Conservation (phyloP, 1,284 basidiomycete species). For the Irpex sp. region DNA sequence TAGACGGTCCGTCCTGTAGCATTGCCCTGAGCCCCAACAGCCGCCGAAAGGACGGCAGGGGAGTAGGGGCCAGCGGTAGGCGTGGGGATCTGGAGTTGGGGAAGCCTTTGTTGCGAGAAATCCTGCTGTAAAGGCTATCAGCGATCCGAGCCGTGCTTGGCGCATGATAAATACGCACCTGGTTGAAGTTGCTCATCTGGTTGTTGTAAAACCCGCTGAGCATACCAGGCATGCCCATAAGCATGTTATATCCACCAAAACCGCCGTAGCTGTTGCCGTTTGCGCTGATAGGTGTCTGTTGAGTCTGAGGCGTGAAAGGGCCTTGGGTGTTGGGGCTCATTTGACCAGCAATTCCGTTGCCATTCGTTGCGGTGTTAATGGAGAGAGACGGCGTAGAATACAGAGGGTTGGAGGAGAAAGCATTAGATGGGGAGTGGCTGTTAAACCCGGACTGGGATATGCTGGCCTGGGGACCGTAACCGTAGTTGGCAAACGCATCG, state of each 20-base stretch:
- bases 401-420: constrained; percentile 47
- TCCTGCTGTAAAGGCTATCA: constrained; percentile 19
- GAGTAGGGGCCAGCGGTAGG: constrained; percentile 54
- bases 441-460: constrained; percentile 49
- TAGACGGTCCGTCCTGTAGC: constrained; percentile 89
- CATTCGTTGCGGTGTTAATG: constrained; percentile 61
- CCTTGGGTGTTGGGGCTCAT: constrained; percentile 62
- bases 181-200: constrained; percentile 66
- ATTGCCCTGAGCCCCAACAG: constrained; percentile 62
- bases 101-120: constrained; percentile 51
- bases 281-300: constrained; percentile 31
- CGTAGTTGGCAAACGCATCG: constrained; percentile 79
- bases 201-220: constrained; percentile 62
- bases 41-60: constrained; percentile 64
- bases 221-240: constrained; percentile 72
- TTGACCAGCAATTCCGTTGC: constrained; percentile 51
- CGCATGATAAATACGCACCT: constrained; percentile 33
- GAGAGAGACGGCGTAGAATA: constrained; percentile 70
- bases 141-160: constrained; percentile 6
- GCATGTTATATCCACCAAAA: constrained; percentile 69
- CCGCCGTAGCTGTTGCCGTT: constrained; percentile 45
- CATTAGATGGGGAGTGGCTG: constrained; percentile 43
- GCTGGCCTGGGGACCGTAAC: constrained; percentile 72
- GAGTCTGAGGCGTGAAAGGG: constrained; percentile 39
- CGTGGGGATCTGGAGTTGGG: constrained; percentile 60